Conservation (phyloP, 1,139 yeast genomes). For the Yamadazyma jaroonii region DNA sequence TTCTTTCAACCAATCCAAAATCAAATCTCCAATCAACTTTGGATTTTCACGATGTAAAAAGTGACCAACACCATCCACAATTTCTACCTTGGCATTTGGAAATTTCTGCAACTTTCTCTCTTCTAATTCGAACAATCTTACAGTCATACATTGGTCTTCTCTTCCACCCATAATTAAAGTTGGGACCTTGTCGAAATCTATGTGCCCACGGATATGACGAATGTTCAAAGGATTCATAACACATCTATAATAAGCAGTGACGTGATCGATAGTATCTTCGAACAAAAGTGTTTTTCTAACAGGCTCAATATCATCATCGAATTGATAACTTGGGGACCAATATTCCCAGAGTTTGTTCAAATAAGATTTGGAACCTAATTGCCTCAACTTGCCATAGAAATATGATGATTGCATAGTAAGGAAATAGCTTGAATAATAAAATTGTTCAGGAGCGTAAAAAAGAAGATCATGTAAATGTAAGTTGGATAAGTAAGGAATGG, state of each 20-base stretch:
- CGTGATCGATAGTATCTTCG: slow-evolving; percentile 31
- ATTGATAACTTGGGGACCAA: slow-evolving; percentile 45
- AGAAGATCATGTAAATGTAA: slow-evolving; percentile 26
- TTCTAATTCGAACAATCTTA: slow-evolving; percentile 26
- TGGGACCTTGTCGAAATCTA: slow-evolving; percentile 41
- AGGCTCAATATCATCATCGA: slow-evolving; percentile 25
- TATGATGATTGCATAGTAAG: slow-evolving; percentile 36
- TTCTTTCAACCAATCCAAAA: slow-evolving; percentile 24
- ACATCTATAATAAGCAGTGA: slow-evolving; percentile 45
- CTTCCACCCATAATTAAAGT: slow-evolving; percentile 37
- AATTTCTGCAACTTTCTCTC: slow-evolving; percentile 18
- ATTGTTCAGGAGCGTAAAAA: slow-evolving; percentile 33
- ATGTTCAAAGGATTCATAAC: slow-evolving; percentile 24
- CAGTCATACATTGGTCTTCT: slow-evolving; percentile 40
- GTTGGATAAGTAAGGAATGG: slow-evolving; percentile 38
- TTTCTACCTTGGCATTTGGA: slow-evolving; percentile 26
- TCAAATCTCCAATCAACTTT: slow-evolving; percentile 22
- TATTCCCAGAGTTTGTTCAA: slow-evolving; percentile 34
- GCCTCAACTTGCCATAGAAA: slow-evolving; percentile 22
- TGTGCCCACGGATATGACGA: slow-evolving; percentile 22
- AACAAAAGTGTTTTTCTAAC: slow-evolving; percentile 27
- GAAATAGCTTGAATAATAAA: slow-evolving; percentile 37
- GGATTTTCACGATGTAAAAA: slow-evolving; percentile 45
- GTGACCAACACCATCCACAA: slow-evolving; percentile 35
- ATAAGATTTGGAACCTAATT: slow-evolving; percentile 23